Evolutionary conservation across 352 stramenopile species (phyloP).

Genomic region (Blastocystis sp.): DNA sequence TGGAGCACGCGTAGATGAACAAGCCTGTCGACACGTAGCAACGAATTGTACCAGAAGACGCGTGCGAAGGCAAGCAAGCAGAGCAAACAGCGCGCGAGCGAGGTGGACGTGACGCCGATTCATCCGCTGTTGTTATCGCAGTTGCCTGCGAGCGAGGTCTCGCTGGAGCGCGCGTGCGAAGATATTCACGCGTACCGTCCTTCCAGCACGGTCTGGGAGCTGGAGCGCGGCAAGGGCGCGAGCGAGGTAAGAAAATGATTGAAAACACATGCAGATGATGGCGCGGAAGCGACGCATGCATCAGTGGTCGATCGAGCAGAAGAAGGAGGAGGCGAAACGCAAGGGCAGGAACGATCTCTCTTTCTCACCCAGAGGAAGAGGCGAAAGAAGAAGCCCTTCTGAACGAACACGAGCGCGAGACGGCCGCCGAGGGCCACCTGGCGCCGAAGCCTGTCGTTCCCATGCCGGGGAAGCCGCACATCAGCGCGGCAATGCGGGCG

Average conservation of each 20-base stretch:
- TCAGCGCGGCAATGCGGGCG: constrained; percentile 86
- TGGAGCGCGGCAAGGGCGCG: constrained; percentile 55
- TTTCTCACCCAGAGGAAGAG: not conserved
- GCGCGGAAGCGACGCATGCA: constrained; percentile 73
- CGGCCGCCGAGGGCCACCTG: not conserved
- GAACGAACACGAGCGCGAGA: constrained; percentile 41
- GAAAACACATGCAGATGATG: constrained; percentile 68
- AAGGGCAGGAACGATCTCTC: not conserved
- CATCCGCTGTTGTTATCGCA: constrained; percentile 74
- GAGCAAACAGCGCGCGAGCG: constrained; percentile 84
- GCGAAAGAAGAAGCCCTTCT: not conserved
- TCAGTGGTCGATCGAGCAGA: constrained; percentile 71
- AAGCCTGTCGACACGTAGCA: constrained; percentile 58
- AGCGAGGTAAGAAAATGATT: not conserved
- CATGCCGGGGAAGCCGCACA: constrained; percentile 67
- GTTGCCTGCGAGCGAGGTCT: not conserved
- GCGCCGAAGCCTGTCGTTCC: constrained; percentile 8
- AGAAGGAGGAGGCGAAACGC: constrained; percentile 64
- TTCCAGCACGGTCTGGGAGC: constrained; percentile 57
- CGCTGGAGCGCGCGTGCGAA: not conserved
- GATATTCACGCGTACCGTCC: constrained; percentile 58
- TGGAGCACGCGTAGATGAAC: constrained; percentile 71
- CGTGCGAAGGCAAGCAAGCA: constrained; percentile 83
- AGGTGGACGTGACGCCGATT: constrained; percentile 75
- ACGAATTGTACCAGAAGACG: constrained; percentile 91